Conservation (phyloP, 495 filamentous ascomycete genomes). For the Hamigera avellanea region DNA sequence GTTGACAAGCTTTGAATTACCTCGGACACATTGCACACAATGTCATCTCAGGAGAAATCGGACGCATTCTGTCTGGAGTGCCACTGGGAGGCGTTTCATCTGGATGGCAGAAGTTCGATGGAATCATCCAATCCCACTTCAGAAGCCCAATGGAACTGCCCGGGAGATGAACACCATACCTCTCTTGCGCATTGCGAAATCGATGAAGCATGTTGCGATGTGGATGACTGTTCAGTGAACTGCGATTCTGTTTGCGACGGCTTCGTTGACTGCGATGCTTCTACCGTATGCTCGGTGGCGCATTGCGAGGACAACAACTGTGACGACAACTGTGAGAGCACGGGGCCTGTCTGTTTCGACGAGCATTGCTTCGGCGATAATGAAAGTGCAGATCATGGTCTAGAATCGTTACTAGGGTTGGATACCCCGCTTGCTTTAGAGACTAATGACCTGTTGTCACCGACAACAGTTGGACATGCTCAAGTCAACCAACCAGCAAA, state of each 20-base stretch:
- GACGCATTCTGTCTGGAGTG: conserved; percentile 34
- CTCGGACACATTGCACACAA: too few relatives aligned
- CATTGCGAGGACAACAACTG: conserved; percentile 22
- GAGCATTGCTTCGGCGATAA: conserved; percentile 26
- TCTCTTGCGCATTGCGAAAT: conserved; percentile 16
- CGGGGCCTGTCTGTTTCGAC: conserved; percentile 30
- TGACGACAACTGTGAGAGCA: conserved; percentile 17
- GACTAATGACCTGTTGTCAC: conserved; percentile 15
- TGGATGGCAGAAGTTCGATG: conserved; percentile 21
- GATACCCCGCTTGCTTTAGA: conserved; percentile 21
- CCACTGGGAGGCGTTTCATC: conserved; percentile 30
- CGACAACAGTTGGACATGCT: conserved; percentile 10
- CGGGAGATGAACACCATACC: conserved; percentile 17
- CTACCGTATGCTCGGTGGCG: conserved; percentile 26
- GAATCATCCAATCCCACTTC: conserved; percentile 9
- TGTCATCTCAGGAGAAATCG: conserved; percentile 15
- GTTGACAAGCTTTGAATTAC: too few relatives aligned
- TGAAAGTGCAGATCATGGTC: conserved; percentile 15
- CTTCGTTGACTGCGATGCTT: conserved; percentile 33
- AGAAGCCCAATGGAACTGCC: conserved; percentile 22
- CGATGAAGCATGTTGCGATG: conserved; percentile 31
- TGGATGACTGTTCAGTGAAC: conserved; percentile 29
- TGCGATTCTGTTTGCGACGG: conserved; percentile 33
- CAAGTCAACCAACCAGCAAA: conserved; percentile 13
- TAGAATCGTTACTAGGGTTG: conserved; percentile 27